Percentiles rank a stretch among this genome's conserved stretches.
phyloP scores from a whole-genome alignment of 495 filamentous ascomycete species.

The Aspergillus avenaceus region DNA sequence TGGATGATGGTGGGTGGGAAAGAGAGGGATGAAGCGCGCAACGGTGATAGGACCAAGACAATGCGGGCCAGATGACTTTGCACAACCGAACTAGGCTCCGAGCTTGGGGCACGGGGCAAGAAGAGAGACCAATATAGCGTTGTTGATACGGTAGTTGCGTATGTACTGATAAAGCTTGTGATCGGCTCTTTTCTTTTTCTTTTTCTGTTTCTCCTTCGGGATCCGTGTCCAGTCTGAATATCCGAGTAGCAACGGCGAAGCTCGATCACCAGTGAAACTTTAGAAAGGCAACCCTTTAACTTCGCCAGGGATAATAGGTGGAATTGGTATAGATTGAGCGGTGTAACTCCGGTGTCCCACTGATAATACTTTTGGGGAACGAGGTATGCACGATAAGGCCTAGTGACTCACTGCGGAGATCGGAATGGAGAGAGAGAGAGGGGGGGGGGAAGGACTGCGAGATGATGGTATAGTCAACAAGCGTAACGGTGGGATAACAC shows the following conservation, averaged over 20 bases:
- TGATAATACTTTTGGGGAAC: slow-evolving; percentile 1
- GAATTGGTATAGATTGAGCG: not conserved
- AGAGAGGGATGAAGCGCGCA: not conserved
- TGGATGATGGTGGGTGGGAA: slow-evolving; percentile 24
- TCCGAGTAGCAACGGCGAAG: not conserved
- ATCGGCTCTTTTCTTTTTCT: slow-evolving; percentile 12
- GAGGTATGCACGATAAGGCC: slow-evolving; percentile 5
- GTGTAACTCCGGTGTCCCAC: not conserved
- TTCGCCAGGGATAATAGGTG: not conserved
- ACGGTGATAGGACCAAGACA: slow-evolving; percentile 23
- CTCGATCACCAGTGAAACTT: not conserved
- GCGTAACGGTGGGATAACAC: slow-evolving; percentile 13
- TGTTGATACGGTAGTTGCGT: slow-evolving; percentile 2
- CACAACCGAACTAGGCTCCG: slow-evolving; percentile 29
- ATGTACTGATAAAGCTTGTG: slow-evolving; percentile 21
- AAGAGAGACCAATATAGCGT: slow-evolving; percentile 11
- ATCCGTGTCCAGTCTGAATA: too few species aligned
- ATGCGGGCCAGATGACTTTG: slow-evolving; percentile 38
- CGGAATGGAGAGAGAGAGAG: slow-evolving; percentile 6
- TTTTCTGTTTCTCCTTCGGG: too few species aligned
- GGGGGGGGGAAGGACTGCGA: slow-evolving; percentile 9
- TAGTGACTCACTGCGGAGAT: slow-evolving; percentile 16
- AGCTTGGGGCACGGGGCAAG: slow-evolving; percentile 22
- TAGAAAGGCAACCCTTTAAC: not conserved
- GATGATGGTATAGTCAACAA: slow-evolving; percentile 14